Conservation (phyloP, 768 basidiomycete species). For the Mycena vulgaris region DNA sequence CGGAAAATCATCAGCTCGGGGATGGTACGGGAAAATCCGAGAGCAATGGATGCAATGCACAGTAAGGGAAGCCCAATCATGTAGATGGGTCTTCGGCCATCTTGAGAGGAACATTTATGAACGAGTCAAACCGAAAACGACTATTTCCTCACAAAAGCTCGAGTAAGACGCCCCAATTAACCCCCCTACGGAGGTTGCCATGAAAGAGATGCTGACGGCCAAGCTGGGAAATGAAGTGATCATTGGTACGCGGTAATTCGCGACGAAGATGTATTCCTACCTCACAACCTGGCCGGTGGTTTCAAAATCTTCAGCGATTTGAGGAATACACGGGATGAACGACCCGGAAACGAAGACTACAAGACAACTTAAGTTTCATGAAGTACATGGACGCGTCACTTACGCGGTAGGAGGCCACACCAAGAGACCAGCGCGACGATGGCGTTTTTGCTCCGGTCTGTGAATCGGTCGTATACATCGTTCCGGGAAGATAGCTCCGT, state of each 20-base stretch:
- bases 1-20: conserved; percentile 63
- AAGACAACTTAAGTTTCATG: neutral
- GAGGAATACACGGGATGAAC: conserved; percentile 69
- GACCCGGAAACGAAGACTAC: conserved; percentile 64
- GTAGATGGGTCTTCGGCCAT: conserved; percentile 68
- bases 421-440: conserved; percentile 68
- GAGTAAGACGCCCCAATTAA: conserved; percentile 67
- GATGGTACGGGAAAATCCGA: conserved; percentile 54
- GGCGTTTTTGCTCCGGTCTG: conserved; percentile 54
- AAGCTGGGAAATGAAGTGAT: conserved; percentile 50
- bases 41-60: conserved; percentile 64
- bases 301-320: conserved; percentile 64
- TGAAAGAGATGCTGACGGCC: conserved; percentile 66
- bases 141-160: conserved; percentile 59
- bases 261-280: conserved; percentile 35
- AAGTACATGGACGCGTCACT: conserved; percentile 35
- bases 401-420: conserved; percentile 69
- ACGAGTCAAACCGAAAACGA: neutral
- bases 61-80: conserved; percentile 65
- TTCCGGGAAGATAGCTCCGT: neutral
- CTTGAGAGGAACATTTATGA: conserved; percentile 44
- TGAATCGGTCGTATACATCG: conserved; percentile 64
- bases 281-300: conserved; percentile 61
- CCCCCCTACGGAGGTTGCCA: conserved; percentile 59
- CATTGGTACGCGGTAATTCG: neutral